These are phyloP conservation scores for Pugionium dolabratum DNA, from an alignment of 345 rosid species.

Conservation along the genomic window DNA sequence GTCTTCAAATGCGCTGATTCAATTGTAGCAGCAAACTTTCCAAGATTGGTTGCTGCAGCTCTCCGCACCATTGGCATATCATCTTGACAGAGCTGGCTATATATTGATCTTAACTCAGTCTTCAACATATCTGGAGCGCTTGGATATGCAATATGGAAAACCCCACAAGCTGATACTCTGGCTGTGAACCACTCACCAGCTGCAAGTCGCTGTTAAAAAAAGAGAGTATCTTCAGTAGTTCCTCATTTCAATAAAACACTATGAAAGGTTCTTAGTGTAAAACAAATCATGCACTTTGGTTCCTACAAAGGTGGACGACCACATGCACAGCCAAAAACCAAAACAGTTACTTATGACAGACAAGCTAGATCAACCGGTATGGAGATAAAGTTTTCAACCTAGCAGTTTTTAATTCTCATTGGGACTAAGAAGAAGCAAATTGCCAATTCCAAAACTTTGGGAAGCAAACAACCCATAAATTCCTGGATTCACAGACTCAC, in stretches of 20 bases:
- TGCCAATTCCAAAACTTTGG: neutral
- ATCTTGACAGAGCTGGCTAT: slow-evolving; percentile 87
- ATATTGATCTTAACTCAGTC: slow-evolving; percentile 68
- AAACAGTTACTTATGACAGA: neutral
- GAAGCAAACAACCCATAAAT: neutral
- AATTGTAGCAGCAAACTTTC: slow-evolving; percentile 92
- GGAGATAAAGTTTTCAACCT: neutral
- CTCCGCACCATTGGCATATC: slow-evolving; percentile 99
- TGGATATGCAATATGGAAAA: slow-evolving; percentile 88
- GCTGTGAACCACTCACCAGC: slow-evolving; percentile 99
- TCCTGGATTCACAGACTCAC: neutral
- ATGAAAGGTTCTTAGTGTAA: neutral
- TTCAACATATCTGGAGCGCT: slow-evolving; percentile 77
- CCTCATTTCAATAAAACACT: neutral
- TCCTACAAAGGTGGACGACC: neutral
- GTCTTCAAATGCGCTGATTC: slow-evolving; percentile 78
- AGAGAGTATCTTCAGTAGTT: neutral
- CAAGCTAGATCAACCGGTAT: neutral
- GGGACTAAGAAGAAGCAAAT: neutral
- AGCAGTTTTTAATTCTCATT: neutral
- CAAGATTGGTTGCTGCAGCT: slow-evolving; percentile 91
- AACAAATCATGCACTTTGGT: neutral
- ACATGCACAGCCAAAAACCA: neutral
- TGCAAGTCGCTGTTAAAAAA: slow-evolving; percentile 68
- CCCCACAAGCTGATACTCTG: slow-evolving; percentile 88